Evolutionary conservation across 768 basidiomycete species (phyloP), one percentile per base, ranked within the genome.

Genomic region (Arthromyces matolae): DNA sequence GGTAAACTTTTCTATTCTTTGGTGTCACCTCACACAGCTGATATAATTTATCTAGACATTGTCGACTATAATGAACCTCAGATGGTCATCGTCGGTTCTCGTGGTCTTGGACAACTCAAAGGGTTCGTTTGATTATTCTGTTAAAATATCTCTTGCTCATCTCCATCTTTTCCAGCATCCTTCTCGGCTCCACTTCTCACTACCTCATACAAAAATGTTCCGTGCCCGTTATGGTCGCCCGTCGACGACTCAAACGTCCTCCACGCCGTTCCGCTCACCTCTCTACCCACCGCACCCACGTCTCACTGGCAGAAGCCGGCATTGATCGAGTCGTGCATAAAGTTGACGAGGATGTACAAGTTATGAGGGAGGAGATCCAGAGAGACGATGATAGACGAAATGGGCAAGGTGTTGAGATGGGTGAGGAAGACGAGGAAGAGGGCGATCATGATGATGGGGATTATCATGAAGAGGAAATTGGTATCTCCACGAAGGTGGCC

Each of bases 211-310:
- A 92, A 76, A 93, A 92, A 68, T 94, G 91, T 52, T 91, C 91
- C 13, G 93, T 95, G 0, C 93, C 94, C 0, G 93, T 96, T 45
- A 95, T 97, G 93, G 92, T 95, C 44, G 91, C 93, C 4, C 89
- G 93, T 44, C 83, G 93, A 43, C 77, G 93, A 10, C 83, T 96
- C 64, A 91, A 90, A 66, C 83, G 91, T 3, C 90, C 93, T 18
- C 83, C 93, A 10, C 80, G 82, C 45, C 86, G 84, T 39, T 78
- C 81, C 3, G 89, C 89, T 0, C 88, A 91, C 64, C 81, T 91
- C 25, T 79, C 89, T 22, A 85, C 84, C 25, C 84, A 92, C 55
- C 87, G 89, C 51, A 77, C 77, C 1, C 88, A 89, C 39, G 86
- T 93, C 33, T 83, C 89, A 14, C 86, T 97, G 49, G 89, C 92